Conservation (phyloP, 805 yeast genomes). For the Blastobotrys attinorum region DNA sequence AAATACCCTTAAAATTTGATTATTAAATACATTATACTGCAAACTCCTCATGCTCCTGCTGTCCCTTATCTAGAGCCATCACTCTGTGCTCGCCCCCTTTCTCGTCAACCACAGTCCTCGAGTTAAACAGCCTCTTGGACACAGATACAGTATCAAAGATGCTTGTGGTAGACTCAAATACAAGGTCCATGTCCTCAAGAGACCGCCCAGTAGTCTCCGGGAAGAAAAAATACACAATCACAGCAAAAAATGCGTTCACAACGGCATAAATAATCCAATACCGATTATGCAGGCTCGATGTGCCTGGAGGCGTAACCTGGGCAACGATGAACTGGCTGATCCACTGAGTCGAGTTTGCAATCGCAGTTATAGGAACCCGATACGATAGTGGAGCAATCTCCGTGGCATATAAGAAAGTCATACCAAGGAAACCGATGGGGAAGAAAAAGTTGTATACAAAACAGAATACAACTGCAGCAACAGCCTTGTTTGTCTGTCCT, state of each 20-base stretch:
- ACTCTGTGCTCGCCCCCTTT: background rate
- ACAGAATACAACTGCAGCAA: slow-evolving; percentile 6
- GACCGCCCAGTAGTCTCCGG: slow-evolving; percentile 58
- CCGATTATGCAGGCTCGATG: slow-evolving; percentile 40
- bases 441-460: slow-evolving; percentile 6
- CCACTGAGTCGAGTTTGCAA: slow-evolving; percentile 60
- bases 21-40: too few species aligned
- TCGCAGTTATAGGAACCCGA: slow-evolving; percentile 38
- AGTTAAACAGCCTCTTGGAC: background rate
- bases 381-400: slow-evolving; percentile 9
- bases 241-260: slow-evolving; percentile 39
- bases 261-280: slow-evolving; percentile 51
- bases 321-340: slow-evolving; percentile 54
- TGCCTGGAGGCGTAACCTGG: slow-evolving; percentile 52
- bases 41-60: too few species aligned
- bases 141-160: slow-evolving; percentile 4
- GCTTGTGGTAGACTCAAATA: slow-evolving; percentile 21
- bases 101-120: background rate
- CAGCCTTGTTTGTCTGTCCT: background rate
- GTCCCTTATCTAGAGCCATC: too few species aligned
- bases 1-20: too few species aligned
- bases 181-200: slow-evolving; percentile 45
- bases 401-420: slow-evolving; percentile 10
- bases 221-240: slow-evolving; percentile 37
- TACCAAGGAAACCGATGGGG: slow-evolving; percentile 10